A percentile compares a stretch with the other conserved stretches of the same genome.
These are phyloP conservation scores for Diphasiastrum complanatum DNA, from an alignment of 83 land plant genomes.

Conservation along the genomic window DNA sequence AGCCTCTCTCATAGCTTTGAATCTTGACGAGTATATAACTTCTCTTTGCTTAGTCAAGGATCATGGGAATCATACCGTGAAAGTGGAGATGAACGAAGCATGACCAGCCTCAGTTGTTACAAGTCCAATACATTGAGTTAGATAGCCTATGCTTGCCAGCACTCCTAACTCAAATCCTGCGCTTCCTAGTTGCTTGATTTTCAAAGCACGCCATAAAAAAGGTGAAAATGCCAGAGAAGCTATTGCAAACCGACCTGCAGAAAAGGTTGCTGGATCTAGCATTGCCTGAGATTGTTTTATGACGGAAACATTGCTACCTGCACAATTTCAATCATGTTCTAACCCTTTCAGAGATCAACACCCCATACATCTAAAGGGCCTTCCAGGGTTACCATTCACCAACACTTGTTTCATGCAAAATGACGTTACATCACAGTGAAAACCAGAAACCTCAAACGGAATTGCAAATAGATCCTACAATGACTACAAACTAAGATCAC, in stretches of 20 bases:
- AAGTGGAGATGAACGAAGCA: slow-evolving; percentile 66
- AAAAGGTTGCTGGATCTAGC: slow-evolving; percentile 64
- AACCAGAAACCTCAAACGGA: too few species aligned
- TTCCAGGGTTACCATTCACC: neutral
- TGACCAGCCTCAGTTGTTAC: slow-evolving; percentile 85
- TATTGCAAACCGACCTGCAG: slow-evolving; percentile 52
- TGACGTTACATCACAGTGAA: too few species aligned
- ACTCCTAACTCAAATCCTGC: slow-evolving; percentile 76
- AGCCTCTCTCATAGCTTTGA: too few species aligned
- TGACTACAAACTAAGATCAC: too few species aligned
- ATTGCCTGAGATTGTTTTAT: slow-evolving; percentile 59
- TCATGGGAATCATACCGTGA: slow-evolving; percentile 68
- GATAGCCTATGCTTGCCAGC: slow-evolving; percentile 74
- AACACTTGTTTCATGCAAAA: neutral
- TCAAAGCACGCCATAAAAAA: slow-evolving; percentile 36
- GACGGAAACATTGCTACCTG: slow-evolving; percentile 71
- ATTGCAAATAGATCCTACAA: too few species aligned
- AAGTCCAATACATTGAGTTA: slow-evolving; percentile 68
- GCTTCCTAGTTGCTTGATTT: slow-evolving; percentile 32
- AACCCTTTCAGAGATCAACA: neutral
- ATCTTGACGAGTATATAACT: too few species aligned
- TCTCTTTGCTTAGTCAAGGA: too few species aligned
- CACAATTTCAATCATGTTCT: neutral
- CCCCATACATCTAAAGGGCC: neutral
- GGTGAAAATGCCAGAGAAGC: slow-evolving; percentile 71